A percentile compares a stretch with the other conserved stretches of the same genome.
phyloP scores from a whole-genome alignment of 2,329 filamentous ascomycete genomes.

The Fusarium keratoplasticum region DNA sequence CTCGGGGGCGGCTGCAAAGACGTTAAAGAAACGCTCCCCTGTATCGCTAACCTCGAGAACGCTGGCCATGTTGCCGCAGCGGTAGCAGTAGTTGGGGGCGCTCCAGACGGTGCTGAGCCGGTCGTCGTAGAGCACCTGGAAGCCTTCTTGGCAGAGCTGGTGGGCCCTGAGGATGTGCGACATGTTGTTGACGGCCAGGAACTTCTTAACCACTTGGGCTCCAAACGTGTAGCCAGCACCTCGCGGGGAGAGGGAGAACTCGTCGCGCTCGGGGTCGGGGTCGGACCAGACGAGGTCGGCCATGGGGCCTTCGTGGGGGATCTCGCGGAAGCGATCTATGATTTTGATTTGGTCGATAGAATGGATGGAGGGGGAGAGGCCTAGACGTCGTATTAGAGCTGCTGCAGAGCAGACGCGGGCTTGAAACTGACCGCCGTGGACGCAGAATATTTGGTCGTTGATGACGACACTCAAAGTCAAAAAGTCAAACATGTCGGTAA shows the following conservation, averaged over 20 bases:
- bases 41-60: constrained; percentile 95
- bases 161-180: constrained; percentile 97
- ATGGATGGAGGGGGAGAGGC: constrained; percentile 90
- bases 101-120: constrained; percentile 97
- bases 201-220: constrained; percentile 97
- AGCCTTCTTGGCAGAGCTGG: constrained; percentile 97
- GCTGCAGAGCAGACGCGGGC: neutral
- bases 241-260: constrained; percentile 93
- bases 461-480: constrained; percentile 97
- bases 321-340: constrained; percentile 98
- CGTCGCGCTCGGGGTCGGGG: constrained; percentile 95
- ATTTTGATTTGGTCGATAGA: constrained; percentile 99
- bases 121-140: constrained; percentile 96
- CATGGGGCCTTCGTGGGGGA: constrained; percentile 98
- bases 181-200: constrained; percentile 97
- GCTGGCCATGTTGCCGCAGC: constrained; percentile 96
- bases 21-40: constrained; percentile 95
- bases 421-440: constrained; percentile 78
- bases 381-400: constrained; percentile 52
- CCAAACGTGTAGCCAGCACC: constrained; percentile 98
- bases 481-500: constrained; percentile 99
- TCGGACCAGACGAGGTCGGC: constrained; percentile 99
- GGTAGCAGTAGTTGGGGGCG: constrained; percentile 94
- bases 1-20: constrained; percentile 96
- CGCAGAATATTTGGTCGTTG: constrained; percentile 98